Conservation (phyloP, 192 early-diverging fungal species). For the Coemansia sp. region DNA sequence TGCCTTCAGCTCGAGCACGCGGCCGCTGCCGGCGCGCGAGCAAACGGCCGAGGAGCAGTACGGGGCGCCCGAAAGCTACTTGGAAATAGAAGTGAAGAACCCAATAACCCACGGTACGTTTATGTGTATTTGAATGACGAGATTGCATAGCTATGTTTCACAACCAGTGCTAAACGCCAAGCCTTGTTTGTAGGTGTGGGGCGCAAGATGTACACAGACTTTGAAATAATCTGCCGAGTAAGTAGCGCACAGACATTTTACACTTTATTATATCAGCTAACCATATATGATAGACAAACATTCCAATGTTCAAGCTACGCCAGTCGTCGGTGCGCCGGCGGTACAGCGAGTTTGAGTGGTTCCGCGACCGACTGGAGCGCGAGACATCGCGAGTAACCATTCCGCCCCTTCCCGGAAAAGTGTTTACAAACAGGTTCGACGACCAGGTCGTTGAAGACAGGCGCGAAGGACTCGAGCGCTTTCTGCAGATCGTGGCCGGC, state of each 20-base stretch:
- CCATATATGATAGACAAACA: conserved; percentile 66
- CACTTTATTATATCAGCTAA: neutral
- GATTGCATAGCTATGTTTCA: neutral
- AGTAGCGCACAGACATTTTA: neutral
- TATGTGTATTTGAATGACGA: neutral
- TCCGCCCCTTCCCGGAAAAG: conserved; percentile 93
- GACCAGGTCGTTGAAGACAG: conserved; percentile 95
- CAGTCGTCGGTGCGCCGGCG: conserved; percentile 81
- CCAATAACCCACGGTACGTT: conserved; percentile 68
- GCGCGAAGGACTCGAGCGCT: conserved; percentile 86
- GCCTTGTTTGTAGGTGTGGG: conserved; percentile 3
- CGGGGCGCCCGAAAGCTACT: conserved; percentile 93
- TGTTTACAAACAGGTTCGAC: conserved; percentile 92
- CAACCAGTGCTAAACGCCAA: neutral
- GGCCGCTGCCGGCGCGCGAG: conserved; percentile 27
- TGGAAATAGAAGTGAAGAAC: conserved; percentile 92
- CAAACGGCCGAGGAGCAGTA: conserved; percentile 59
- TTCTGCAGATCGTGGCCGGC: conserved; percentile 93
- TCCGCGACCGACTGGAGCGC: conserved; percentile 88
- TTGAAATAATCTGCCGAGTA: conserved; percentile 84
- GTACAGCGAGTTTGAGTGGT: conserved; percentile 99
- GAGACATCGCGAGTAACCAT: conserved; percentile 93
- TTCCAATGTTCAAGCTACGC: conserved; percentile 92
- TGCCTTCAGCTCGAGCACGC: conserved; percentile 27
- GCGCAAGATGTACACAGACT: conserved; percentile 88